These are phyloP conservation scores for Plasmodium falciparum DNA, from an alignment of 169 alveolate species.

Conservation along the genomic window DNA sequence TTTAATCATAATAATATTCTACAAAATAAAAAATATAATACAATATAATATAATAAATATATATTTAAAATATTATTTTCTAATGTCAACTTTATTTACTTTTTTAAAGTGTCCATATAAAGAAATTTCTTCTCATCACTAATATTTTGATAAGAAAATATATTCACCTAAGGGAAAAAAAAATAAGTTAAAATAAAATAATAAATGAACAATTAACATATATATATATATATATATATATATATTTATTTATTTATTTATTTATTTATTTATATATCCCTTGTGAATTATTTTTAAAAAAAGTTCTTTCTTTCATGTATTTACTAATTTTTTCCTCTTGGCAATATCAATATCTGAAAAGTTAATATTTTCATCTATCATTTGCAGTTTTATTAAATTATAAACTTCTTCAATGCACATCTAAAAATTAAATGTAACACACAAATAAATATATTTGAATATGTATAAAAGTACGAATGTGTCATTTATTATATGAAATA, in stretches of 20 bases:
- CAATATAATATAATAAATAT: background rate
- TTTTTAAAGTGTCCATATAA: conserved; percentile 55
- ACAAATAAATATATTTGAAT: background rate
- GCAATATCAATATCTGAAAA: conserved; percentile 67
- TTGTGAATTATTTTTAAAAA: background rate
- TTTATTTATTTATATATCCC: background rate
- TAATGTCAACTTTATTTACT: conserved; percentile 3
- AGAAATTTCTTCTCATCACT: conserved; percentile 65
- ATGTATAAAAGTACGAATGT: background rate
- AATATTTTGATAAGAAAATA: conserved; percentile 71
- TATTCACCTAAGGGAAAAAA: conserved; percentile 19
- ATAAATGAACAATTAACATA: background rate
- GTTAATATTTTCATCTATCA: conserved; percentile 35
- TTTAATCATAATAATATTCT: conserved; percentile 7
- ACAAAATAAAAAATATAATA: background rate
- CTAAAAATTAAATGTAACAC: background rate
- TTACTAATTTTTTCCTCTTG: conserved; percentile 69
- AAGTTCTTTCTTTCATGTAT: background rate
- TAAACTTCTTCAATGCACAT: conserved; percentile 52
- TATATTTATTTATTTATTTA: conserved; percentile 1
- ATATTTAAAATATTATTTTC: too few relatives aligned
- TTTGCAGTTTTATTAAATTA: conserved; percentile 50
- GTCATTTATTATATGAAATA: background rate
- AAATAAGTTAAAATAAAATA: background rate
- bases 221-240: background rate